Evolutionary conservation across 352 stramenopile species (phyloP), one percentile per base, ranked within the genome.

Genomic region (Blastocystis sp.): DNA sequence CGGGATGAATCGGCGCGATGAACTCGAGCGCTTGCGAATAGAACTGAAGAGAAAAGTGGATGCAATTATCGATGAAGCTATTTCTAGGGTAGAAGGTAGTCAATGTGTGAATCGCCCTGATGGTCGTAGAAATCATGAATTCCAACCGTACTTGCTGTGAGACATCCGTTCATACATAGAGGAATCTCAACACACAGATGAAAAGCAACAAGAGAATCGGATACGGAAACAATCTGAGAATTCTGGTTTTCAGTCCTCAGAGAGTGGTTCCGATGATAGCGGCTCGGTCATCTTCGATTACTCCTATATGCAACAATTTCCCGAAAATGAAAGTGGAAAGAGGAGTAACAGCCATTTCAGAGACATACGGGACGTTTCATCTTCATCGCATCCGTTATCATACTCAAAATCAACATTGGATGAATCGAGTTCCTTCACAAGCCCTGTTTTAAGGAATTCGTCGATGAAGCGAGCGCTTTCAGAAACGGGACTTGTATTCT

Each of bases 41-140:
- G 64, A 76, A 21, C 32, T 76, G 38, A 57, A 76, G 21, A 4
- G 42, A 38, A 76, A 44, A 18, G 34, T 76, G 16, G 36, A 76
- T 76, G 24, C 27, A 34, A 51, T 76, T 56, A 76, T 76, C 29
- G 64, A 76, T 56, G 36, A 76, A 34, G 42, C 64, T 9, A 57
- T 76, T 56, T n/a, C 6, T 4, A 54, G 34, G 14, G 16, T 51
- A 57, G 16, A 76, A 57, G 38, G 64, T 76, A 44, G 32, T n/a
- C n/a, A 27, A 72, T 72, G 3, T 32, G 7, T 11, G 7, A 11
- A 21, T 18, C 21, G 8, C 6, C 4, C 61, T 18, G 4, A n/a
- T 48, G 42, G 9, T n/a, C 14, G 6, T 72, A 72, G 61, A 72
- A 51, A 51, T 72, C 4, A 9, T 72, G 29, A 18, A 72, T n/a